Percentiles rank a stretch among this genome's conserved stretches.
These are phyloP conservation scores for Amanita pallidorosea DNA, from an alignment of 768 basidiomycete species.

Conservation along the genomic window DNA sequence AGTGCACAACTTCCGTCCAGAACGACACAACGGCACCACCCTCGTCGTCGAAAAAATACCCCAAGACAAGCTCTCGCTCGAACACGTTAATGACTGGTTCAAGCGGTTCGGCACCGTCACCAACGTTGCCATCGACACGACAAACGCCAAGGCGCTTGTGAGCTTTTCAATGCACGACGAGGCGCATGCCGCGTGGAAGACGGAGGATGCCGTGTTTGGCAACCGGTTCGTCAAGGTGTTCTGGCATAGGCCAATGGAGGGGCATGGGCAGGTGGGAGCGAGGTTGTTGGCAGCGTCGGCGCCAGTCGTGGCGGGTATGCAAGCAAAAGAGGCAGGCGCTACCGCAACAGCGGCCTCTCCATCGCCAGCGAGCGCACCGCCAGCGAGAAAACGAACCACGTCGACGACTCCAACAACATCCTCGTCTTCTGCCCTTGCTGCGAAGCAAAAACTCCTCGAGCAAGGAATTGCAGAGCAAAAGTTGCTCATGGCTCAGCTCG, in stretches of 20 bases:
- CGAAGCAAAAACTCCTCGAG: constrained; percentile 67
- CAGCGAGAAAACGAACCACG: constrained; percentile 8
- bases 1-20: constrained; percentile 54
- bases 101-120: constrained; percentile 87
- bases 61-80: constrained; percentile 66
- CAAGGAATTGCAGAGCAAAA: constrained; percentile 87
- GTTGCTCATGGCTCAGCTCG: constrained; percentile 61
- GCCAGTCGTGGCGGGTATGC: constrained; percentile 57
- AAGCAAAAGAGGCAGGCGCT: constrained; percentile 19
- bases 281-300: constrained; percentile 78
- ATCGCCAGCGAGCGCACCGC: constrained; percentile 9
- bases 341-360: constrained; percentile 15
- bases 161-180: constrained; percentile 78
- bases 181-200: constrained; percentile 84
- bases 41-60: constrained; percentile 95
- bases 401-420: constrained; percentile 15
- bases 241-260: constrained; percentile 91
- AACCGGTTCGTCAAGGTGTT: constrained; percentile 94
- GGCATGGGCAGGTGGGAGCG: constrained; percentile 72
- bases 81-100: constrained; percentile 80
- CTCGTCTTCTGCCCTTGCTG: constrained; percentile 36
- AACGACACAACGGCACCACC: constrained; percentile 63
- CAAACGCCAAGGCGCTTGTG: constrained; percentile 70
- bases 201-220: constrained; percentile 89
- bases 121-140: constrained; percentile 79